Base-by-base conservation (phyloP, 2,329 filamentous ascomycete genomes). In the Fusarium keratoplasticum region DNA sequence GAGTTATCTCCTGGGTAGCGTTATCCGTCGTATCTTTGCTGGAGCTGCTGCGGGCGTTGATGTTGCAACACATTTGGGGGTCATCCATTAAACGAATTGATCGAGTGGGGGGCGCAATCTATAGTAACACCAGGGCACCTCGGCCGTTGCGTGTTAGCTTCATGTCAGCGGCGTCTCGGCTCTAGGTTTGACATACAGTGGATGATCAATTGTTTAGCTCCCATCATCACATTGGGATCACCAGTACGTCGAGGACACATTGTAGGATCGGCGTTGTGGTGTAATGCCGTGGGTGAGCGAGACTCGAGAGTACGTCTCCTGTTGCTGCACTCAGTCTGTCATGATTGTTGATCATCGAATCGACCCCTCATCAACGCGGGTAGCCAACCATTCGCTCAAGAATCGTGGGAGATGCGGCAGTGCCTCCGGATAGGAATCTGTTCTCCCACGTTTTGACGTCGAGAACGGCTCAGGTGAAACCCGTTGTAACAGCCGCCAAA, bases 1-100 rank as follows among this genome's bases (percentile, higher is more conserved):
- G 75, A 64, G 76, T 70, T 75, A 75, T 74, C 54, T 47, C 67
- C 36, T 27, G 62, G 57, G 66, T 66, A 64, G 55, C 62, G 58
- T 69, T 63, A 55, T 55, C 61, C 63, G 67, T 71, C 66, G 66
- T 76, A 77, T 78, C 67, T 69, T 71, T 69, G 66, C 62, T 62
- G 58, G 36, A 64, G 62, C 54, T 52, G 33, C 42, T 78, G 76
- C 76, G 75, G 76, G 76, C 76, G 76, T 65, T 72, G 47, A 40
- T 65, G 58, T 69, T 52, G 22, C 52, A 74, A 25, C 64, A 14
- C 57, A 29, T 59, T 35, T 47, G 64, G 72, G 70, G 31, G 54
- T 67, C 58, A 68, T 47, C 29, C 40, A 64, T 72, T 63, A 59
- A 40, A 54, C 29, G 29, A 58, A 38, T 20, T 55, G 29, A 47